A percentile compares a stretch with the other conserved stretches of the same genome.
phyloP scores from a whole-genome alignment of 768 basidiomycete species.

The Clavaria fumosa region DNA sequence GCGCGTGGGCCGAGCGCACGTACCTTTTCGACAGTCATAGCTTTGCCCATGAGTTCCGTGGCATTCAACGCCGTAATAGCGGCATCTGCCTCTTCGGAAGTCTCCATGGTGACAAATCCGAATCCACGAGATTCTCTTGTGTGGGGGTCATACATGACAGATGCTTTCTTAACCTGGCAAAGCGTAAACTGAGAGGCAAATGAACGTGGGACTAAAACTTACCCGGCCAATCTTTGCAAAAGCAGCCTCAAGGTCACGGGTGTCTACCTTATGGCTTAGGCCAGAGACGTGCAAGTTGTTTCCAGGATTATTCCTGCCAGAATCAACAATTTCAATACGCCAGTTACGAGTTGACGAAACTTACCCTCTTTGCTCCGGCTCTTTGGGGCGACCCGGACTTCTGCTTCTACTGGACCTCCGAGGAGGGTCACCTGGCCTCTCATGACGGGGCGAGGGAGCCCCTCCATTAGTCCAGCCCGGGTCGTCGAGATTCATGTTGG shows the following conservation, averaged over 20 bases:
- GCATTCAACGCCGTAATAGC: conserved; percentile 73
- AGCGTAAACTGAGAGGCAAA: conserved; percentile 3
- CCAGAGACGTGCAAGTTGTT: conserved; percentile 53
- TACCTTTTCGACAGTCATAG: conserved; percentile 81
- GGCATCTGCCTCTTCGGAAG: conserved; percentile 78
- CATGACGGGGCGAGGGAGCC: conserved; percentile 30
- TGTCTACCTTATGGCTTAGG: conserved; percentile 46
- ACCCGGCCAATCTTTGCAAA: conserved; percentile 85
- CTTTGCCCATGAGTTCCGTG: conserved; percentile 78
- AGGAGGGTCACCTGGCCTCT: conserved; percentile 33
- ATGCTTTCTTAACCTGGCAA: conserved; percentile 52
- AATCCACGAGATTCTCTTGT: conserved; percentile 52
- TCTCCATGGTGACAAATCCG: conserved; percentile 70
- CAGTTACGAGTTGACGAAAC: conserved; percentile 16
- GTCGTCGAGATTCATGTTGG: conserved; percentile 37
- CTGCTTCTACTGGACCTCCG: conserved; percentile 66
- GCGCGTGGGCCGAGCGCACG: conserved; percentile 1
- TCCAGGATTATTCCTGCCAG: conserved; percentile 44
- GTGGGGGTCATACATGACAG: conserved; percentile 59
- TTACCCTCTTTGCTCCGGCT: conserved; percentile 42
- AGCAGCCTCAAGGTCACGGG: conserved; percentile 72
- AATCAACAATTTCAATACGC: conserved; percentile 12
- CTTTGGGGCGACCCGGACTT: conserved; percentile 40
- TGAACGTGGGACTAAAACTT: conserved; percentile 15
- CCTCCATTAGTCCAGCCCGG: conserved; percentile 32